A percentile compares a stretch with the other conserved stretches of the same genome.
Conservation (phyloP, 1,284 basidiomycete species). For the Athelia psychrophila region DNA sequence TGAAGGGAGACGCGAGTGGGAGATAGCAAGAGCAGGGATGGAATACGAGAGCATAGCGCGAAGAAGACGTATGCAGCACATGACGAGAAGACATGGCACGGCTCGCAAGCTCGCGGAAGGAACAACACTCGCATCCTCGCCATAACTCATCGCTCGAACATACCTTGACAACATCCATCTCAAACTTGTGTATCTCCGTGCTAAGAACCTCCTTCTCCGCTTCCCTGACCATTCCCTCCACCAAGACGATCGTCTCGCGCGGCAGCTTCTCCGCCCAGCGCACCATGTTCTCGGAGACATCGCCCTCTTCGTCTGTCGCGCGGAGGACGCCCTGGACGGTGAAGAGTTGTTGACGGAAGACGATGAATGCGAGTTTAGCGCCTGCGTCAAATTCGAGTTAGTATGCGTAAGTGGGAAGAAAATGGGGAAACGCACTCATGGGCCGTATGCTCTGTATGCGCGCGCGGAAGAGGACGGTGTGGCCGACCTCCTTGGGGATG, state of each 20-base stretch:
- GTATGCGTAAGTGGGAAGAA: neutral
- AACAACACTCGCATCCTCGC: no score
- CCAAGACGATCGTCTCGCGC: conserved; percentile 61
- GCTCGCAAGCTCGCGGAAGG: no score
- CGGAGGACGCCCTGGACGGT: conserved; percentile 62
- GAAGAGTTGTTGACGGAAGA: conserved; percentile 56
- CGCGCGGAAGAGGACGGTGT: neutral
- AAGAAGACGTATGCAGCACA: no score
- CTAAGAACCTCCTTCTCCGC: conserved; percentile 47
- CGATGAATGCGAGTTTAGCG: conserved; percentile 62
- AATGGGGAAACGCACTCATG: neutral
- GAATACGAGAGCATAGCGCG: no score
- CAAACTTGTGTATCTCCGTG: conserved; percentile 54
- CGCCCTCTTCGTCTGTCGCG: conserved; percentile 43
- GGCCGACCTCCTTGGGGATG: neutral
- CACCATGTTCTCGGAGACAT: conserved; percentile 67
- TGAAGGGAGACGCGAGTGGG: neutral
- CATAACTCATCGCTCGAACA: neutral
- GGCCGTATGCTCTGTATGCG: neutral
- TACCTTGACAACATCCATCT: conserved; percentile 22
- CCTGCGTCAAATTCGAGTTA: conserved; percentile 7
- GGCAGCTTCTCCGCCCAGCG: conserved; percentile 58
- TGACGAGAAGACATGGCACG: no score
- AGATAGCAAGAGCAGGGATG: no score
- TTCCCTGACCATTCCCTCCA: conserved; percentile 44